Evolutionary conservation across 352 stramenopile genomes (phyloP).

Genomic region (Peronosclerospora sorghi): DNA sequence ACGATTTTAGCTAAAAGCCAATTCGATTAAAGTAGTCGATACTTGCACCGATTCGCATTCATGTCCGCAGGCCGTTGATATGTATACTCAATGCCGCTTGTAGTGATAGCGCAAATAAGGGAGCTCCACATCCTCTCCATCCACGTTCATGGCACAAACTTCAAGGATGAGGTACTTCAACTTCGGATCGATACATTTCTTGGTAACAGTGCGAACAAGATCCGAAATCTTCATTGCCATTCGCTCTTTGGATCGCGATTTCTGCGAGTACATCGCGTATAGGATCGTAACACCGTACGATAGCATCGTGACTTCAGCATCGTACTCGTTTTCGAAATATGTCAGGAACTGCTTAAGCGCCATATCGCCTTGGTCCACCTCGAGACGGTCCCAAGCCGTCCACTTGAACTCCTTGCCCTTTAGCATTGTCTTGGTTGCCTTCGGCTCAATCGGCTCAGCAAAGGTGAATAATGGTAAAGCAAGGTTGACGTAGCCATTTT

Average conservation of each 20-base stretch:
- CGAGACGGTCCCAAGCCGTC: constrained; percentile 96
- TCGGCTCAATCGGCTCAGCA: constrained; percentile 91
- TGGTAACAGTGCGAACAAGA: constrained; percentile 92
- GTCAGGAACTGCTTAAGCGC: constrained; percentile 94
- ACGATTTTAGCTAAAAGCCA: no score
- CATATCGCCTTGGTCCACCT: constrained; percentile 92
- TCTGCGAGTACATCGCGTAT: constrained; percentile 84
- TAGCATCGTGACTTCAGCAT: constrained; percentile 96
- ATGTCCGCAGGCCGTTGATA: no score
- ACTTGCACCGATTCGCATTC: no score
- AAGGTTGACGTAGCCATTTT: constrained; percentile 98
- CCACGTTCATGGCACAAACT: constrained; percentile 92
- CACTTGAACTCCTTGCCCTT: constrained; percentile 94
- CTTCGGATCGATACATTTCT: constrained; percentile 90
- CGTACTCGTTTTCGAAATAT: constrained; percentile 93
- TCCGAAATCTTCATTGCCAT: constrained; percentile 96
- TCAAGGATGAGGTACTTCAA: constrained; percentile 95
- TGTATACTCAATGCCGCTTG: constrained; percentile 21
- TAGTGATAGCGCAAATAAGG: constrained; percentile 90
- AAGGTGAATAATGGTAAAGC: constrained; percentile 97
- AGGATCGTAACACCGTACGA: constrained; percentile 91
- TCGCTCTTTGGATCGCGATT: constrained; percentile 85
- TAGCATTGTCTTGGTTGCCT: constrained; percentile 87
- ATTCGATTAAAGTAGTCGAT: no score
- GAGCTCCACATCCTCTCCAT: constrained; percentile 93